These are phyloP conservation scores for Thymus mandschuricus DNA, from an alignment of 257 asterid species.

Conservation along the genomic window DNA sequence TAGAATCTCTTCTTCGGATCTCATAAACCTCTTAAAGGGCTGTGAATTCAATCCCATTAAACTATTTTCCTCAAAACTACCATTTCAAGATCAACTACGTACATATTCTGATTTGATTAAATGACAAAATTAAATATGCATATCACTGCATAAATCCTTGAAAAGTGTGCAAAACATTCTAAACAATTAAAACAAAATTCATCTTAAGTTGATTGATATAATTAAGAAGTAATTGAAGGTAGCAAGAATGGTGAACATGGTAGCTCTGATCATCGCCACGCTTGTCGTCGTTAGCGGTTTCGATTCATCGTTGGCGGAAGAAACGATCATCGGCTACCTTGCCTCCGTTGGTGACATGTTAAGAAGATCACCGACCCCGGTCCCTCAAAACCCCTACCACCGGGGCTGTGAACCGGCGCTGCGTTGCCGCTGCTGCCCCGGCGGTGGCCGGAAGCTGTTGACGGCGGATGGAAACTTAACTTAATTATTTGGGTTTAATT, in stretches of 20 bases:
- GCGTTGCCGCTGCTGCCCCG: background rate
- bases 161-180: background rate
- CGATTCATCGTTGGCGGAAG: background rate
- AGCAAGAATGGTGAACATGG: background rate
- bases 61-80: background rate
- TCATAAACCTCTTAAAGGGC: background rate
- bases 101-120: background rate
- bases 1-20: too few relatives aligned
- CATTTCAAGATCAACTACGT: background rate
- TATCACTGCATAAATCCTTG: too few relatives aligned
- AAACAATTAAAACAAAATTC: background rate
- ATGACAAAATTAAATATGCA: background rate
- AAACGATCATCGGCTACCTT: background rate
- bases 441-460: background rate
- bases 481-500: too few relatives aligned
- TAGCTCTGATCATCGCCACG: background rate
- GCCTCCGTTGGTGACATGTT: background rate
- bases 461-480: background rate
- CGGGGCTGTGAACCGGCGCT: background rate
- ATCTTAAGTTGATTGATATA: background rate
- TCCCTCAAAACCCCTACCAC: background rate
- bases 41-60: background rate
- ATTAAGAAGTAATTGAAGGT: background rate
- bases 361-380: background rate
- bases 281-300: background rate